Evolutionary conservation across 1,284 basidiomycete species (phyloP).

Genomic region (Bondarzewia mesenterica): DNA sequence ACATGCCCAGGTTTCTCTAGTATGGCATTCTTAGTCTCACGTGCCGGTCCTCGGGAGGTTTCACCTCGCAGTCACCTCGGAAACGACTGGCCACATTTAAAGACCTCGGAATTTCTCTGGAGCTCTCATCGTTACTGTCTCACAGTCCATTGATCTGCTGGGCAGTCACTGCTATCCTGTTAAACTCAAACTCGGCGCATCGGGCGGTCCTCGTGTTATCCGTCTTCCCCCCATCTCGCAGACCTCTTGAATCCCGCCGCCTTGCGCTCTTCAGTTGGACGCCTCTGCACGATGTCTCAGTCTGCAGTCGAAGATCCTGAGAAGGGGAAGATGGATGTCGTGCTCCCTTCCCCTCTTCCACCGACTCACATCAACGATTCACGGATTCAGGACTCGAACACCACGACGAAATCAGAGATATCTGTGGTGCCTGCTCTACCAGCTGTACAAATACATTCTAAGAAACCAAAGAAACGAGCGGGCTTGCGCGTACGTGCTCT

Average conservation of each 20-base stretch:
- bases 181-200: conserved; percentile 5
- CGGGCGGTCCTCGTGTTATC: background rate
- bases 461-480: conserved; percentile 14
- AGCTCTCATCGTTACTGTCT: conserved; percentile 14
- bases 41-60: conserved; percentile 19
- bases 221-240: background rate
- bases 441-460: background rate
- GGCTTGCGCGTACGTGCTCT: conserved; percentile 42
- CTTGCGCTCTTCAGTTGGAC: conserved; percentile 7
- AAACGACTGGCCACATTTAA: conserved; percentile 22
- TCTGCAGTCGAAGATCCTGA: conserved; percentile 20
- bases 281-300: conserved; percentile 15
- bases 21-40: background rate
- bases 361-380: background rate
- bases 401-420: no score
- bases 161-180: conserved; percentile 13
- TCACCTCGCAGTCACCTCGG: conserved; percentile 21
- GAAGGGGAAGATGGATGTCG: conserved; percentile 17
- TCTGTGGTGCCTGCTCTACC: background rate
- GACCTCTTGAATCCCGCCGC: background rate
- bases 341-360: conserved; percentile 10
- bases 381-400: conserved; percentile 1
- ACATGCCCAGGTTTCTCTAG: no score
- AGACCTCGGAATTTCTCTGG: conserved; percentile 24
- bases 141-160: conserved; percentile 16